Base-by-base conservation (phyloP, 108 stramenopile species). In the Nitzschia sp. region DNA sequence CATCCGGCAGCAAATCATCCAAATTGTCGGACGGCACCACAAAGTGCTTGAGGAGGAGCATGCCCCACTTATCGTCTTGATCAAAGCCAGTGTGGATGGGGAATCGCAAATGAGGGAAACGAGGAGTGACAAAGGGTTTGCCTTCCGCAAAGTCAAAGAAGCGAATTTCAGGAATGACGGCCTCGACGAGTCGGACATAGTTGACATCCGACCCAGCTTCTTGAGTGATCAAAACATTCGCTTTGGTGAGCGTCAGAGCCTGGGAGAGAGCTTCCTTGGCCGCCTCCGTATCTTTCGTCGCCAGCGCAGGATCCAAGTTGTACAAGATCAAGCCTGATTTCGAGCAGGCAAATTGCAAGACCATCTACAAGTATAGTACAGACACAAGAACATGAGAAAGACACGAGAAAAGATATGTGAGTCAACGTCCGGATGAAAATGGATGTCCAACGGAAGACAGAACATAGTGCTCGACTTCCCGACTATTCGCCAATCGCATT, bases 281-380 rank as follows among this genome's bases (percentile, higher is more conserved):
- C 25, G 63, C 76, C 23, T 78, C 79, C 2, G 83, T 76, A 54
- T 89, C 79, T 33, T 82, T 65, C n/a, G 78, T 86, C 29, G 93
- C 90, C 54, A 83, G 81, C 46, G 79, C 58, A 21, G 87, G 89
- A 66, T 90, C 87, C 70, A 94, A 80, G 45, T 78, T 77, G 71
- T 92, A 94, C 26, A 94, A 77, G 65, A 88, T 48, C 66, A 94
- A 80, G 29, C 93, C 93, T 42, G 90, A 82, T 71, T 94, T 94
- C 77, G 86, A 86, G 81, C 93, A 94, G 53, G 93, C 93, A 56
- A 94, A 94, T 89, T 94, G 90, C 34, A 94, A 81, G 75, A 92
- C 86, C 76, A 89, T 89, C 93, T 94, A 70, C 30, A 26, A 60
- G 46, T 13, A 55, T 64, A 71, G 51, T 94, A 70, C 30, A 26